Conservation (phyloP, 306 rosid species). For the Betula pendula region DNA sequence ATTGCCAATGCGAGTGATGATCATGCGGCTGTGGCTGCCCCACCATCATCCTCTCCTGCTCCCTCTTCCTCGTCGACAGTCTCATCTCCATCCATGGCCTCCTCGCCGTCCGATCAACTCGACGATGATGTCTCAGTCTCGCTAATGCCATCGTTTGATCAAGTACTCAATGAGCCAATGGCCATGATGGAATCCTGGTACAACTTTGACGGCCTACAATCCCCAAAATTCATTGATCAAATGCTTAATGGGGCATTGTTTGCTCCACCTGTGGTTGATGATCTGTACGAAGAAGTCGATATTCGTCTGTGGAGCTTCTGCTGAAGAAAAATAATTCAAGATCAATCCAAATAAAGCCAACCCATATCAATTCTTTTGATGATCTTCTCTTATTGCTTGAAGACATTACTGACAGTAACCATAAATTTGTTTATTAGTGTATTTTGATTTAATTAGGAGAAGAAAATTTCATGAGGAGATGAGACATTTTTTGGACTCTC, state of each 20-base stretch:
- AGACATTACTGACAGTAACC: constrained; percentile 55
- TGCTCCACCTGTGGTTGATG: constrained; percentile 57
- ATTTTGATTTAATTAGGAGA: constrained; percentile 27
- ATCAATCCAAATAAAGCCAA: background rate
- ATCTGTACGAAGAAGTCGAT: constrained; percentile 74
- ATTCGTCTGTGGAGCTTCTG: constrained; percentile 88
- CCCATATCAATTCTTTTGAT: constrained; percentile 23
- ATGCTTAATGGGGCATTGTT: constrained; percentile 55
- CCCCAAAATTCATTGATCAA: constrained; percentile 65
- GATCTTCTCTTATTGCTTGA: constrained; percentile 30
- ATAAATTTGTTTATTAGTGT: constrained; percentile 10
- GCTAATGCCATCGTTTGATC: constrained; percentile 32
- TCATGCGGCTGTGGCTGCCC: too few relatives aligned
- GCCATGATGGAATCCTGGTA: constrained; percentile 64
- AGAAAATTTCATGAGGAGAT: constrained; percentile 39
- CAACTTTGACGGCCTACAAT: constrained; percentile 48
- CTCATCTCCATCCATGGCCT: constrained; percentile 48
- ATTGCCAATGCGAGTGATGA: constrained; percentile 28
- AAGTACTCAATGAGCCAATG: constrained; percentile 35
- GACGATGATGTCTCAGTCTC: constrained; percentile 55
- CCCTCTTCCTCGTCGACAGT: constrained; percentile 54
- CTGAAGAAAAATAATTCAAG: constrained; percentile 30
- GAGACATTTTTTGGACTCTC: constrained; percentile 43
- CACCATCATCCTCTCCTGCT: constrained; percentile 31
- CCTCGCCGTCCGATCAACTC: constrained; percentile 43